phyloP scores from a whole-genome alignment of 371 early-diverging fungal genomes.

The Umbelopsis sp. region DNA sequence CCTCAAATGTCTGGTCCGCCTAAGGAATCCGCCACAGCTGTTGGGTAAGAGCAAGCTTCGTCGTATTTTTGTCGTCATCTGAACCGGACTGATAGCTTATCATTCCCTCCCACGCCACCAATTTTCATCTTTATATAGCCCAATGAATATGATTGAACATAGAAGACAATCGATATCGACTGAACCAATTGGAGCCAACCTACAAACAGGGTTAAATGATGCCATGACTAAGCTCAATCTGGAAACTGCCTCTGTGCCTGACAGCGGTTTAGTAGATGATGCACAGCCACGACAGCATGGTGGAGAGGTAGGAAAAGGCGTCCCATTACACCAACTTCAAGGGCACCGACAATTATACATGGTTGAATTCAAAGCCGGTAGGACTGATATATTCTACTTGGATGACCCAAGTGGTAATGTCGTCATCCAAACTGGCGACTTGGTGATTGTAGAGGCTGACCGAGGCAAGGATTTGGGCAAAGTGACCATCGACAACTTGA shows the following conservation, averaged over 20 bases:
- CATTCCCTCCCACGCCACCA: background rate
- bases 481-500: constrained; percentile 65
- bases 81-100: background rate
- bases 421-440: constrained; percentile 68
- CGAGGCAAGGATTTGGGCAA: constrained; percentile 95
- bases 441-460: constrained; percentile 96
- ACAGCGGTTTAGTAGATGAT: background rate
- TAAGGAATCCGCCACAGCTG: background rate
- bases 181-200: background rate
- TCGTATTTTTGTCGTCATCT: background rate
- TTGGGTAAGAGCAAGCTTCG: background rate
- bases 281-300: background rate
- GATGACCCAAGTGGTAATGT: constrained; percentile 44
- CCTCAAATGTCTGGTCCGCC: background rate
- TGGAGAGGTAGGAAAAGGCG: constrained; percentile 54
- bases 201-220: background rate
- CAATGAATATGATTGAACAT: background rate
- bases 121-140: background rate
- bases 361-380: constrained; percentile 90
- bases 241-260: background rate
- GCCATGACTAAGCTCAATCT: constrained; percentile 2
- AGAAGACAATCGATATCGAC: background rate
- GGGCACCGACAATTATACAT: constrained; percentile 72
- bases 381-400: constrained; percentile 86
- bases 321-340: constrained; percentile 51